Evolutionary conservation across 148 eudicot species (phyloP).

Genomic region (Rhododendron henanense): DNA sequence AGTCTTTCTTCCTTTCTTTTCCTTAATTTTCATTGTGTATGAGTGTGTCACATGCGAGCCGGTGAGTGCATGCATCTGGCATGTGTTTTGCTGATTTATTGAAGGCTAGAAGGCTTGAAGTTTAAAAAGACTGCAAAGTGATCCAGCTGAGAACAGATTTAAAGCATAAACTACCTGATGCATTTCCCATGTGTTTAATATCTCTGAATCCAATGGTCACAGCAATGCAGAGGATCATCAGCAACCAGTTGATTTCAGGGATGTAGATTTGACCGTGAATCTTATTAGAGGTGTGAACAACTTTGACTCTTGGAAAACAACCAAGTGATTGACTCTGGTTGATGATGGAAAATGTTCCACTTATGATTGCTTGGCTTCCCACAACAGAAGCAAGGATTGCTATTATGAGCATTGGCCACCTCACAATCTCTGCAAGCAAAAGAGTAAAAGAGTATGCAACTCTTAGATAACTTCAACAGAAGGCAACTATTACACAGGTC

Average conservation of each 20-base stretch:
- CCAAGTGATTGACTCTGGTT: constrained; percentile 58
- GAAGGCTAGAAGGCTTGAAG: neutral
- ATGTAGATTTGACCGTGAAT: constrained; percentile 79
- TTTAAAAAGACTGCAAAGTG: neutral
- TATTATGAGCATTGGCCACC: constrained; percentile 69
- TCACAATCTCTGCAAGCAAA: constrained; percentile 48
- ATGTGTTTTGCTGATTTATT: neutral
- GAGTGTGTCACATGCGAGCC: neutral
- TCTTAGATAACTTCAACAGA: neutral
- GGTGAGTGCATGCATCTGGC: neutral
- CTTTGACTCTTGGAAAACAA: constrained; percentile 66
- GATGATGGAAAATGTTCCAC: constrained; percentile 61
- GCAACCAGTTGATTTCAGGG: constrained; percentile 83
- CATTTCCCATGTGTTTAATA: constrained; percentile 80
- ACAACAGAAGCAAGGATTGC: constrained; percentile 62
- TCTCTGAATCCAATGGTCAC: constrained; percentile 77
- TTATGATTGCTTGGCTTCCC: constrained; percentile 62
- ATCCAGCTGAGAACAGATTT: neutral
- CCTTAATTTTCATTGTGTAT: neutral
- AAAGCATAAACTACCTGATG: constrained; percentile 22
- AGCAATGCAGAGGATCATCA: constrained; percentile 74
- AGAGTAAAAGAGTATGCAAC: neutral
- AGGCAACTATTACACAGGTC: neutral
- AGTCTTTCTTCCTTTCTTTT: neutral
- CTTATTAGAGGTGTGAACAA: constrained; percentile 64